These are phyloP conservation scores for Trichomonascaceae sp. DNA, from an alignment of 1,139 yeast species.

Conservation along the genomic window DNA sequence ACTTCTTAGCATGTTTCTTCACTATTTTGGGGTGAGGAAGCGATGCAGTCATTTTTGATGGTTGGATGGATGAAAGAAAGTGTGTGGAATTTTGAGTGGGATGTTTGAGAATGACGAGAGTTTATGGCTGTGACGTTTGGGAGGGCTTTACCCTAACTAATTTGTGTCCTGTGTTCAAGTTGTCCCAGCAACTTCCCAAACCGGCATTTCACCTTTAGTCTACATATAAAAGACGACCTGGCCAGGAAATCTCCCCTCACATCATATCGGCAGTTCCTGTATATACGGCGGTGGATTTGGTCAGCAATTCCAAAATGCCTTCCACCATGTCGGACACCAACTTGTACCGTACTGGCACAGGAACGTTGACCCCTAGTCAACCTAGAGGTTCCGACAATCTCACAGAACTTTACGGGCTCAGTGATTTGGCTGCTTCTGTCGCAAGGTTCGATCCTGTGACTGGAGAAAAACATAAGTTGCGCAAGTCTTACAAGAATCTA, in stretches of 20 bases:
- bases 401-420: constrained; percentile 60
- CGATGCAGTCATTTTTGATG: constrained; percentile 79
- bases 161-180: neutral
- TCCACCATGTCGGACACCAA: constrained; percentile 3
- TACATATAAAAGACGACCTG: neutral
- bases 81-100: constrained; percentile 4
- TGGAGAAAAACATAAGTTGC: constrained; percentile 79
- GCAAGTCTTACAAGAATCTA: constrained; percentile 92
- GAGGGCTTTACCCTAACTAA: neutral
- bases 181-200: constrained; percentile 3
- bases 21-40: constrained; percentile 99
- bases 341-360: constrained; percentile 10
- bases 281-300: neutral
- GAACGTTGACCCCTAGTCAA: constrained; percentile 11
- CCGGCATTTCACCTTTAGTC: neutral
- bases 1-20: constrained; percentile 93
- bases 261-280: neutral
- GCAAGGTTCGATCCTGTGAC: constrained; percentile 89
- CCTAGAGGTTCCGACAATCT: constrained; percentile 76
- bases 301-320: neutral
- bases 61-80: constrained; percentile 2
- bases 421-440: constrained; percentile 64
- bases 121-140: too few relatives aligned
- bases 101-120: neutral
- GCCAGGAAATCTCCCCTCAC: neutral